These are phyloP conservation scores for Wickerhamomyces ciferrii DNA, from an alignment of 805 yeast genomes.

Conservation along the genomic window DNA sequence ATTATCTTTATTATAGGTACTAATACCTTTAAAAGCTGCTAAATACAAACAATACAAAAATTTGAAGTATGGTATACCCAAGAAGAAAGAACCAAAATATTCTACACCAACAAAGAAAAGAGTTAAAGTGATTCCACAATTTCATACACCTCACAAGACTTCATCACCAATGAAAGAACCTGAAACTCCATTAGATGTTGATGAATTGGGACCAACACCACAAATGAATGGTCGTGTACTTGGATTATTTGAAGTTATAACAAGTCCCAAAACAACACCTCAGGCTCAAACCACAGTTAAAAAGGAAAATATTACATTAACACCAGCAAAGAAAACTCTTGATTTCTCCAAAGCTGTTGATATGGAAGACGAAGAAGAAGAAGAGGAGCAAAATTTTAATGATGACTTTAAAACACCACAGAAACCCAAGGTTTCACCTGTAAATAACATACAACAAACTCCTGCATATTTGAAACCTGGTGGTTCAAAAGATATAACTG, in stretches of 20 bases:
- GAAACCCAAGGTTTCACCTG: conserved; percentile 1
- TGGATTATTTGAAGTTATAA: conserved; percentile 54
- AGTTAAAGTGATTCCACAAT: conserved; percentile 2
- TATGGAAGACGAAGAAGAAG: not conserved
- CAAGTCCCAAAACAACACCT: conserved; percentile 14
- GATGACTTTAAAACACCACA: conserved; percentile 7
- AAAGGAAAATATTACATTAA: not conserved
- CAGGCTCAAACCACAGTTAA: conserved; percentile 2
- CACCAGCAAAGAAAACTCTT: not conserved
- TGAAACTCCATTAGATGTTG: conserved; percentile 3
- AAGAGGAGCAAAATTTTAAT: not conserved
- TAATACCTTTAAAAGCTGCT: conserved; percentile 3
- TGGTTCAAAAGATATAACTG: conserved; percentile 2
- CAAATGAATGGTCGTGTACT: conserved; percentile 74
- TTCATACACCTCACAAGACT: conserved; percentile 18
- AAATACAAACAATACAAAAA: conserved; percentile 29
- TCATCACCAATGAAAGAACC: conserved; percentile 12
- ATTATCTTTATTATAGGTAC: not conserved
- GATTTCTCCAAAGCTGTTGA: not conserved
- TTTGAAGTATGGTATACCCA: conserved; percentile 15
- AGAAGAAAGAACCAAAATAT: not conserved
- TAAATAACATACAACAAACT: conserved; percentile 21
- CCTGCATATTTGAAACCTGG: conserved; percentile 37
- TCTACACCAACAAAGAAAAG: conserved; percentile 2
- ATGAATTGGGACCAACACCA: conserved; percentile 80